A percentile compares a stretch with the other conserved stretches of the same genome.
Evolutionary conservation across 1,284 basidiomycete species (phyloP).

Genomic region (Ustilago lituana): DNA sequence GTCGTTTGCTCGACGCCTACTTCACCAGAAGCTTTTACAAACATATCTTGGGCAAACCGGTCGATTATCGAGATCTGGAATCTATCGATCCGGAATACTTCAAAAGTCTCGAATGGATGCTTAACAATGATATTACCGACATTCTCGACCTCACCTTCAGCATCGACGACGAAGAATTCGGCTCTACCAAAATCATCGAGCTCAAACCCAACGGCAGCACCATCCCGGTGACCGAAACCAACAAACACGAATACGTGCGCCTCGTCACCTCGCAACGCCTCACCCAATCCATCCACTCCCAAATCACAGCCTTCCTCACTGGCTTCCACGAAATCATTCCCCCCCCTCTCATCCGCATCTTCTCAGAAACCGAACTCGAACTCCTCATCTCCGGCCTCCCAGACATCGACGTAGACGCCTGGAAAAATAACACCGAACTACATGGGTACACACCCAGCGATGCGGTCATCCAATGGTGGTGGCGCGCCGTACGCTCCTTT

Average conservation of each 20-base stretch:
- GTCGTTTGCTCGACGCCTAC: constrained; percentile 94
- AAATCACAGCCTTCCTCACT: constrained; percentile 78
- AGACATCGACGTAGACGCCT: constrained; percentile 98
- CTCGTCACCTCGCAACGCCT: constrained; percentile 89
- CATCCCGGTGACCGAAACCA: constrained; percentile 75
- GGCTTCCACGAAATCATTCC: constrained; percentile 98
- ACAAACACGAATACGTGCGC: constrained; percentile 95
- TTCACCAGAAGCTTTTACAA: constrained; percentile 75
- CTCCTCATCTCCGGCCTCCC: constrained; percentile 96
- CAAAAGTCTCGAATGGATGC: constrained; percentile 74
- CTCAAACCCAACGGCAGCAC: constrained; percentile 59
- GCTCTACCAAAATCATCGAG: constrained; percentile 63
- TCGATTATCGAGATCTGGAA: constrained; percentile 65
- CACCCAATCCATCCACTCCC: constrained; percentile 81
- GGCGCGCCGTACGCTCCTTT: constrained; percentile 97
- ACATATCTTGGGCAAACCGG: constrained; percentile 63
- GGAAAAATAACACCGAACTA: constrained; percentile 93
- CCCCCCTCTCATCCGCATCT: constrained; percentile 72
- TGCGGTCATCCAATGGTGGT: constrained; percentile 98
- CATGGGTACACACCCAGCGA: constrained; percentile 80
- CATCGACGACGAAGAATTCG: constrained; percentile 82
- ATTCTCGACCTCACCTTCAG: constrained; percentile 85
- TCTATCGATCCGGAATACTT: constrained; percentile 76
- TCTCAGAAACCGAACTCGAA: constrained; percentile 97
- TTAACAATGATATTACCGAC: constrained; percentile 73